Evolutionary conservation across 2,329 filamentous ascomycete species (phyloP), one percentile per base, ranked within the genome.

Genomic region (Colletotrichum somersetense): DNA sequence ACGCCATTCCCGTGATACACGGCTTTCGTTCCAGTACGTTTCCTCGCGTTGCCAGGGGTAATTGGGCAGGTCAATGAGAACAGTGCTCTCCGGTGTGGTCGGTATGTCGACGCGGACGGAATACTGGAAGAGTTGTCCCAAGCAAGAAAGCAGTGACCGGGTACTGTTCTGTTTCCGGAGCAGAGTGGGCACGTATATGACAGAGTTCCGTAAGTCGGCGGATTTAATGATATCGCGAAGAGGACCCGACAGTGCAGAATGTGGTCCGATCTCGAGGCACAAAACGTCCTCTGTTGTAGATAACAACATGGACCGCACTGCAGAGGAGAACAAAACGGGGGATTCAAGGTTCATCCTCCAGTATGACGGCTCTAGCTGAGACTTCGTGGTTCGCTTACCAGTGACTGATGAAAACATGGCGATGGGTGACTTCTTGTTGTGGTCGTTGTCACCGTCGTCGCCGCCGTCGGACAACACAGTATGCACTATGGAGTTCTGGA

Each of bases 271-370:
- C 42, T 80, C 77, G 14, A 79, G 40, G 40, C 50, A 55, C 74
- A 38, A 40, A 67, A 26, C 3, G 63, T 67, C 33, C 52, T 62
- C 53, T 73, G 68, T 18, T 73, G 72, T n/a, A 44, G 57, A 23
- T 62, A 23, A 35, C 59, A 48, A 62, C 78, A 83, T 82, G 71
- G 75, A 79, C 70, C 80, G 79, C 20, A 83, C 74, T 0, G 82
- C 82, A 57, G 83, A 23, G 67, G 86, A 85, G 72, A 87, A 86
- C 5, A 79, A 77, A 0, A 87, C 81, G 0, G 83, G 78, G 10
- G 78, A 79, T 1, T 79, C 80, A 16, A 84, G 75, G 59, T 84
- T 84, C 14, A 81, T 80, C 0, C 85, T 82, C 85, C 85, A 86
- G 77, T 87, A 85, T 18, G 42, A 11, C 76, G 5, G 76, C 77